These are phyloP conservation scores for Aspergillus udagawae DNA, from an alignment of 2,329 filamentous ascomycete species.

Conservation along the genomic window DNA sequence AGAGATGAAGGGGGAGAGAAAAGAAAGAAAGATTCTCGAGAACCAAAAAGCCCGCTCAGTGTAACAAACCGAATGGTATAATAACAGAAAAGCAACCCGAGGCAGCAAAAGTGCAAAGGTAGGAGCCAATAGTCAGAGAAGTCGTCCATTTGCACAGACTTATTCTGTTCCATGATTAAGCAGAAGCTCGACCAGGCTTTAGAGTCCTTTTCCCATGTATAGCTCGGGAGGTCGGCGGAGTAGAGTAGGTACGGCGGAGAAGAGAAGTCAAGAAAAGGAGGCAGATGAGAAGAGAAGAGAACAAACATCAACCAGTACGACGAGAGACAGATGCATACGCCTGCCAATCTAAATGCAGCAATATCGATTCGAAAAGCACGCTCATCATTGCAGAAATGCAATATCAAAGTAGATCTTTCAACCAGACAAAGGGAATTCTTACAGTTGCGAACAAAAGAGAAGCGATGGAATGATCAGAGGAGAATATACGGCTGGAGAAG, in stretches of 20 bases:
- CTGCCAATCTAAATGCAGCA: conserved; percentile 29
- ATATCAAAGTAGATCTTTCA: conserved; percentile 20
- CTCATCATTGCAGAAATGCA: conserved; percentile 24
- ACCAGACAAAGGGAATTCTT: conserved; percentile 18
- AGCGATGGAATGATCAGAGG: conserved; percentile 13
- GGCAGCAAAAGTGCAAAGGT: conserved; percentile 2
- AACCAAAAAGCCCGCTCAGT: conserved; percentile 7
- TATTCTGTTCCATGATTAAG: background rate
- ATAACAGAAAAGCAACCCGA: conserved; percentile 1
- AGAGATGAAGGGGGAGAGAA: background rate
- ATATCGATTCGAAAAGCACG: conserved; percentile 18
- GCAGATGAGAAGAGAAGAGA: conserved; percentile 5
- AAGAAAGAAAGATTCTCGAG: background rate
- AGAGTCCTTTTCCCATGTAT: background rate
- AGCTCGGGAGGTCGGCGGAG: background rate
- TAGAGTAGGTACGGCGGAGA: conserved; percentile 5
- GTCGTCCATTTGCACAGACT: background rate
- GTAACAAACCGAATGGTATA: conserved; percentile 12
- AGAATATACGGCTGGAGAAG: conserved; percentile 1
- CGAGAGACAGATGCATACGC: conserved; percentile 25
- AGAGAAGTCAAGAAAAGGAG: conserved; percentile 7
- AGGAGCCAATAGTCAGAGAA: background rate
- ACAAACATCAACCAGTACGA: conserved; percentile 16
- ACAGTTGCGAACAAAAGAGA: conserved; percentile 14
- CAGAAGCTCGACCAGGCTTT: background rate